These are phyloP conservation scores for Neurospora africana DNA, from an alignment of 495 filamentous ascomycete species.

Conservation along the genomic window DNA sequence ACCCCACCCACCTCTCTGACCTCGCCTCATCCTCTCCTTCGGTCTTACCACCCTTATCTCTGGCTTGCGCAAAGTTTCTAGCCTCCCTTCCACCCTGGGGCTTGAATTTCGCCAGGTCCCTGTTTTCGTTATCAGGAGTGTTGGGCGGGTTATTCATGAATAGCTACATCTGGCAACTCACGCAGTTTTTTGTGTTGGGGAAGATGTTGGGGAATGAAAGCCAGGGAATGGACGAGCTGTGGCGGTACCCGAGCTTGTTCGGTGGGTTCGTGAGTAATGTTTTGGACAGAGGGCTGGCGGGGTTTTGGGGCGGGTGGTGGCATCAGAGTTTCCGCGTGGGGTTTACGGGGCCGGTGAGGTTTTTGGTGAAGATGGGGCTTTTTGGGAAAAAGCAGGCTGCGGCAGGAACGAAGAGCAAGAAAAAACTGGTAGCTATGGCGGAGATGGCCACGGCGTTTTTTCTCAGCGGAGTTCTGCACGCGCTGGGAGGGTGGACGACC, in stretches of 20 bases:
- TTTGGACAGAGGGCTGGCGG: constrained; percentile 55
- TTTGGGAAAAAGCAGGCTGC: neutral
- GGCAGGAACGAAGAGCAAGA: neutral
- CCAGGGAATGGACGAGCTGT: constrained; percentile 31
- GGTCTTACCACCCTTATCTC: constrained; percentile 25
- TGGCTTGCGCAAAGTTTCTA: constrained; percentile 39
- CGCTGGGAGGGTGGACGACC: too few species aligned
- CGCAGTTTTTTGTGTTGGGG: constrained; percentile 43
- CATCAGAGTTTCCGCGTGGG: constrained; percentile 74
- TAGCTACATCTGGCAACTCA: constrained; percentile 33
- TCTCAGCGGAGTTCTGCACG: too few species aligned
- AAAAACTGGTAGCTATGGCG: neutral
- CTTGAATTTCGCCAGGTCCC: neutral
- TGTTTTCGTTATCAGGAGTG: neutral
- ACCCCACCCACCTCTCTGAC: constrained; percentile 19
- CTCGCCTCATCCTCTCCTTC: constrained; percentile 31
- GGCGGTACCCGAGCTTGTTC: constrained; percentile 55
- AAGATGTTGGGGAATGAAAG: constrained; percentile 25
- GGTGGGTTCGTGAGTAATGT: constrained; percentile 43
- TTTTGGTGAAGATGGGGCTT: constrained; percentile 22
- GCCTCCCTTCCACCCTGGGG: constrained; percentile 24
- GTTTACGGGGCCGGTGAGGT: constrained; percentile 49
- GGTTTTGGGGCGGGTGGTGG: constrained; percentile 80
- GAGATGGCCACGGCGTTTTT: too few species aligned
- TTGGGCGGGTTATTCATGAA: constrained; percentile 22